Evolutionary conservation across 2,329 filamentous ascomycete species (phyloP), one percentile per base, ranked within the genome.

Genomic region (Metarhizium humberi): DNA sequence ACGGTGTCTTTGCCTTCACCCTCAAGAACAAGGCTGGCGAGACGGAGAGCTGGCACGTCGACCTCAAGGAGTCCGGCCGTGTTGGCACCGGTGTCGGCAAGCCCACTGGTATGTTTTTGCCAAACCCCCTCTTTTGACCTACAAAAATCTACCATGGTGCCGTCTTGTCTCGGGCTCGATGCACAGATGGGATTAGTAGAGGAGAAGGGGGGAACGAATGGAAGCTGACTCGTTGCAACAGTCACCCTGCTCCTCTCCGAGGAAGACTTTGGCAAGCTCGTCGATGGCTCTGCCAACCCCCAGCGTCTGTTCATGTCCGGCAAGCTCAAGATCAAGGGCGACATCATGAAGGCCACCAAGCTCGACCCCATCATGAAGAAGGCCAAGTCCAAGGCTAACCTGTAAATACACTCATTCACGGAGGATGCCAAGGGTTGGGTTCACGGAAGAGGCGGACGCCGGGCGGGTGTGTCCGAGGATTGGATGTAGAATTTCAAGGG

Each of bases 281-380:
- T 95, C 54, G 67, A 78, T 42, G 94, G 94, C 69, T 90, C 95
- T 78, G 90, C 89, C 65, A 96, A 96, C 69, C 91, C 94, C 56
- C 94, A 99, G 80, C 85, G 86, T 64, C 77, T 99, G 61, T 96
- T 97, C 77, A 97, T 99, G 92, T 83, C 83, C n/a, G 94, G 94
- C 66, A 96, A 96, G 81, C 80, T 99, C 69, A 99, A 97, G 88
- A 84, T 97, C 70, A 95, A 91, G 84, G 94, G 94, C 60, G 91
- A 97, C 71, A 85, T 97, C 58, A 97, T 97, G 92, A 96, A 96
- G 83, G 88, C 94, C 42, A 96, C 92, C 58, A 96, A 95, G 85
- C 84, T 96, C 74, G 91, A 96, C 75, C 88, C 90, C 45, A 87
- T 97, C 66, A 76, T 96, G 61, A 91, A 90, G 80, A 94, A 91